These are phyloP conservation scores for Beauveria asiatica DNA, from an alignment of 2,329 filamentous ascomycete genomes.

Conservation along the genomic window DNA sequence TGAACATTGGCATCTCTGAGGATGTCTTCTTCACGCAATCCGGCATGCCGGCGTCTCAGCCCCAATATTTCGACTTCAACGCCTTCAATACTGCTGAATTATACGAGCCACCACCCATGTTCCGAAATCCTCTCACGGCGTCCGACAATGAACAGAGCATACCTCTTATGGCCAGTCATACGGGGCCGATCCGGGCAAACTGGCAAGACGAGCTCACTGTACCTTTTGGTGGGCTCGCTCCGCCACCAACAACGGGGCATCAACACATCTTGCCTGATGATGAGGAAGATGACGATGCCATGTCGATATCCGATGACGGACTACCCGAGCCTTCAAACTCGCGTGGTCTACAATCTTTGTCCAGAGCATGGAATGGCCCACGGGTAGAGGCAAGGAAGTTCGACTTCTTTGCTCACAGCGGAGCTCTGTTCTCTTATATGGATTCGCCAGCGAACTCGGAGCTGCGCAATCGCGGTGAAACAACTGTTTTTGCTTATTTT, in stretches of 20 bases:
- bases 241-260: not conserved
- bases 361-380: conserved; percentile 24
- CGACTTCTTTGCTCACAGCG: conserved; percentile 37
- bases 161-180: not conserved
- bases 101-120: not conserved
- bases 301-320: conserved; percentile 12
- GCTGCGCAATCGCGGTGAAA: conserved; percentile 69
- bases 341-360: not conserved
- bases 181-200: not conserved
- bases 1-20: not conserved
- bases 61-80: conserved; percentile 8
- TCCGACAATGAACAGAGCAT: not conserved
- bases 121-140: conserved; percentile 3
- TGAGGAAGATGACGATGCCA: conserved; percentile 12
- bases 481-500: conserved; percentile 84
- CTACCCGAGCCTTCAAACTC: not conserved
- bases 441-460: conserved; percentile 61
- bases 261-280: not conserved
- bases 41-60: not conserved
- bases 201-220: not conserved
- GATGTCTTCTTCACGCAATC: conserved; percentile 7
- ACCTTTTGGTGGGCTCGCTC: not conserved
- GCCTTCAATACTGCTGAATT: not conserved
- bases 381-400: conserved; percentile 34
- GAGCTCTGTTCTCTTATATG: conserved; percentile 55